Percentiles rank a stretch among this genome's conserved stretches.
Evolutionary conservation across 2,329 filamentous ascomycete species (phyloP).

Genomic region (Plenodomus tracheiphilus): DNA sequence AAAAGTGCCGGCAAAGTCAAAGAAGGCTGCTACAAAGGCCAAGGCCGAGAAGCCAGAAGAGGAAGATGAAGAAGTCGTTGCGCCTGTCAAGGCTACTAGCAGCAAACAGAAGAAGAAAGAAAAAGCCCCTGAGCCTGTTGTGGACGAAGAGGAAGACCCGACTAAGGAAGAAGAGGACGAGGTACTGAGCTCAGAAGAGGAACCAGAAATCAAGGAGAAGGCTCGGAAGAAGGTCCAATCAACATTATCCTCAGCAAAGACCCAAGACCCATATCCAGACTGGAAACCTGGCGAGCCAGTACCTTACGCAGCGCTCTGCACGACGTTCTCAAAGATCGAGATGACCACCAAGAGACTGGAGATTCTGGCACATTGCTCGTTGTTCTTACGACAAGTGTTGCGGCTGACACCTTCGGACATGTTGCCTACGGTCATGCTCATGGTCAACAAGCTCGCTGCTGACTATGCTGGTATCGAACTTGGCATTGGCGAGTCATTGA

Average conservation of each 20-base stretch:
- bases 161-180: slow-evolving; percentile 45
- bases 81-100: slow-evolving; percentile 17
- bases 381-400: slow-evolving; percentile 92
- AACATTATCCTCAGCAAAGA: slow-evolving; percentile 64
- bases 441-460: slow-evolving; percentile 97
- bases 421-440: slow-evolving; percentile 84
- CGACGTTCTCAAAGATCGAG: slow-evolving; percentile 91
- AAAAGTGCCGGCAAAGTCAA: slow-evolving; percentile 19
- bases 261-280: slow-evolving; percentile 86
- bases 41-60: slow-evolving; percentile 23
- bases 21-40: slow-evolving; percentile 19
- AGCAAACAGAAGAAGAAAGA: slow-evolving; percentile 23
- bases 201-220: slow-evolving; percentile 73
- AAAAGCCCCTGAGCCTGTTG: slow-evolving; percentile 25
- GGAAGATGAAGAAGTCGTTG: slow-evolving; percentile 22
- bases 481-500: slow-evolving; percentile 96
- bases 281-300: slow-evolving; percentile 89
- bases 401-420: slow-evolving; percentile 86
- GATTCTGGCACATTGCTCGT: slow-evolving; percentile 85
- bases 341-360: slow-evolving; percentile 89
- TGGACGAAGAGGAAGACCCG: slow-evolving; percentile 24
- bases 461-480: slow-evolving; percentile 96
- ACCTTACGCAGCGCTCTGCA: slow-evolving; percentile 91
- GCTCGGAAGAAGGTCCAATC: slow-evolving; percentile 79
- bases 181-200: slow-evolving; percentile 58